Percentiles rank a stretch among this genome's conserved stretches.
These are phyloP conservation scores for Nepenthes mirabilis DNA, from an alignment of 148 eudicot genomes.

Conservation along the genomic window DNA sequence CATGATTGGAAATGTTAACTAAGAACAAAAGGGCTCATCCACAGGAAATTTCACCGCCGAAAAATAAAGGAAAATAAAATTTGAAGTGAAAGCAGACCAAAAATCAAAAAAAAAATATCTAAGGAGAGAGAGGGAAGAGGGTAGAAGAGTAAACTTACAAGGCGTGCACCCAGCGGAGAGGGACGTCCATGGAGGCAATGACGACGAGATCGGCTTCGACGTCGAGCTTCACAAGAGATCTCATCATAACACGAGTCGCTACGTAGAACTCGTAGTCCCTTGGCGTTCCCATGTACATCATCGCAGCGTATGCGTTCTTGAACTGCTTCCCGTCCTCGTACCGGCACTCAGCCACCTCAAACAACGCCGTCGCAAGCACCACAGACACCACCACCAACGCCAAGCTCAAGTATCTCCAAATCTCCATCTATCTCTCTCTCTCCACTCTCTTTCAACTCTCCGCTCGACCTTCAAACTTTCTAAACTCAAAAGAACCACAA, in stretches of 20 bases:
- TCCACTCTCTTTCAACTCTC: background rate
- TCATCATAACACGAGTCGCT: constrained; percentile 83
- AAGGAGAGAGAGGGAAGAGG: background rate
- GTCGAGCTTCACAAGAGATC: constrained; percentile 32
- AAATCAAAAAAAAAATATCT: background rate
- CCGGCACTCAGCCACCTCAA: background rate
- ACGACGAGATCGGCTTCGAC: constrained; percentile 15
- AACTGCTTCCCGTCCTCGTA: background rate
- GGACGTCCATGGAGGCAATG: constrained; percentile 12
- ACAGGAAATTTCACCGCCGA: background rate
- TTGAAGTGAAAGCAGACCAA: background rate
- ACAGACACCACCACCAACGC: background rate
- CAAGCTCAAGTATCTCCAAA: background rate
- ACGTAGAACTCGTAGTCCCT: constrained; percentile 92
- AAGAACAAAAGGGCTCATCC: background rate
- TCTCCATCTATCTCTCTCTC: background rate
- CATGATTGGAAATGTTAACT: too few species aligned
- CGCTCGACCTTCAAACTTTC: too few species aligned
- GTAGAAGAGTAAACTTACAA: constrained; percentile 3
- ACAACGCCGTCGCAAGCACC: background rate
- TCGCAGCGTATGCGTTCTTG: constrained; percentile 81
- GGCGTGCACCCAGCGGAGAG: constrained; percentile 9
- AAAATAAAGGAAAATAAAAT: too few species aligned
- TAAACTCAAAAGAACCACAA: too few species aligned
- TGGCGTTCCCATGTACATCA: constrained; percentile 99